These are phyloP conservation scores for Phytophthora ramorum DNA, from an alignment of 352 stramenopile genomes.

Conservation along the genomic window DNA sequence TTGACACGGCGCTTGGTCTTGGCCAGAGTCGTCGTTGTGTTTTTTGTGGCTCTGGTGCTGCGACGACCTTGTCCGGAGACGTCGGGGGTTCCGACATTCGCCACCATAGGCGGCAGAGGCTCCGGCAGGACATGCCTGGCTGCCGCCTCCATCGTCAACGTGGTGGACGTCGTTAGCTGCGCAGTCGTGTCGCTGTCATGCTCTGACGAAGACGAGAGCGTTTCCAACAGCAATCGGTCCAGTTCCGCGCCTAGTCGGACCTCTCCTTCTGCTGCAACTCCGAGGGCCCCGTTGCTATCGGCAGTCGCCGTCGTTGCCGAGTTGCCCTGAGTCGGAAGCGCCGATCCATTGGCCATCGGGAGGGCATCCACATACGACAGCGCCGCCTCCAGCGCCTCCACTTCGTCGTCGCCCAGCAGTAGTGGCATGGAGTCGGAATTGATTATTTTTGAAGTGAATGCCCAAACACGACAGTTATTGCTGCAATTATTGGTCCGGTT, in stretches of 20 bases:
- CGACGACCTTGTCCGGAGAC: slow-evolving; percentile 6
- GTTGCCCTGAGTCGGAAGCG: neutral
- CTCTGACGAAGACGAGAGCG: slow-evolving; percentile 30
- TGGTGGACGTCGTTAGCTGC: slow-evolving; percentile 1
- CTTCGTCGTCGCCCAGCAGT: slow-evolving; percentile 38
- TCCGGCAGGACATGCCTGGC: slow-evolving; percentile 8
- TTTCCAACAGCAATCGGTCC: slow-evolving; percentile 34
- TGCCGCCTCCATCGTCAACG: neutral
- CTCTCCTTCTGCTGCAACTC: slow-evolving; percentile 10
- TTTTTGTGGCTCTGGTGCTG: slow-evolving; percentile 9
- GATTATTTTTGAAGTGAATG: slow-evolving; percentile 4
- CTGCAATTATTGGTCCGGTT: neutral
- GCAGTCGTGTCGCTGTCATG: slow-evolving; percentile 14
- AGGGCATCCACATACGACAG: slow-evolving; percentile 35
- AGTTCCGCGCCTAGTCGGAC: slow-evolving; percentile 29
- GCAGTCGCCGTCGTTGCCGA: neutral
- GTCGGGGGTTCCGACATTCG: slow-evolving; percentile 9
- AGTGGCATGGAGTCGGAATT: slow-evolving; percentile 29
- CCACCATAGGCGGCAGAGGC: slow-evolving; percentile 10
- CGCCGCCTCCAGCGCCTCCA: slow-evolving; percentile 35
- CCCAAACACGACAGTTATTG: slow-evolving; percentile 10
- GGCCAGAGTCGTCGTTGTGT: slow-evolving; percentile 15
- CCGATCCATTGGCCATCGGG: neutral
- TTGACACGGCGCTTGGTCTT: slow-evolving; percentile 39
- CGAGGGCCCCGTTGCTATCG: slow-evolving; percentile 1